phyloP scores from a whole-genome alignment of 208 protist species.

The Trypanosoma caninum region DNA sequence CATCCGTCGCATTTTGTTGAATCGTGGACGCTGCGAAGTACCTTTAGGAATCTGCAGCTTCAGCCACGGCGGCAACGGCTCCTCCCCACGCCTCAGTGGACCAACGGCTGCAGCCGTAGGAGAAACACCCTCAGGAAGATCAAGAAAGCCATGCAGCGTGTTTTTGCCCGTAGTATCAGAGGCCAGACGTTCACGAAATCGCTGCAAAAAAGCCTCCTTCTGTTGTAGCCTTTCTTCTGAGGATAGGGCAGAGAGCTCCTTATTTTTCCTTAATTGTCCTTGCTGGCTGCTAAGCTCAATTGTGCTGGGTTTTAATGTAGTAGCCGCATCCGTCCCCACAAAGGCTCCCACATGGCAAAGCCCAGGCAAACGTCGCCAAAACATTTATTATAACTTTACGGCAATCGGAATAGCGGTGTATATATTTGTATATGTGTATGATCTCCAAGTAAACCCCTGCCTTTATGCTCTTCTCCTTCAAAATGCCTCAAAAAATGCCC shows the following conservation, averaged over 20 bases:
- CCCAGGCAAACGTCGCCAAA: no score
- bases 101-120: conserved; percentile 66
- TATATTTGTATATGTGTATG: no score
- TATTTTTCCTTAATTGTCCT: conserved; percentile 6
- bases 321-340: no score
- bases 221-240: conserved; percentile 47
- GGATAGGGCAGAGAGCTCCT: conserved; percentile 6
- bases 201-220: conserved; percentile 72
- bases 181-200: conserved; percentile 66
- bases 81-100: conserved; percentile 69
- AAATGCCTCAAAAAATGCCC: no score
- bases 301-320: no score
- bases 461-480: no score
- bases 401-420: no score
- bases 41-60: conserved; percentile 91
- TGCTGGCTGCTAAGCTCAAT: no score
- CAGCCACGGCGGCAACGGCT: conserved; percentile 90
- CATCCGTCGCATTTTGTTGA: conserved; percentile 69
- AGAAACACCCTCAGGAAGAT: conserved; percentile 62
- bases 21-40: conserved; percentile 69
- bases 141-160: conserved; percentile 74
- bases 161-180: conserved; percentile 66
- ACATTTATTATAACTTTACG: no score
- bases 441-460: no score
- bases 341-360: no score